phyloP scores from a whole-genome alignment of 2,329 filamentous ascomycete species.

The Pyricularia sp. region DNA sequence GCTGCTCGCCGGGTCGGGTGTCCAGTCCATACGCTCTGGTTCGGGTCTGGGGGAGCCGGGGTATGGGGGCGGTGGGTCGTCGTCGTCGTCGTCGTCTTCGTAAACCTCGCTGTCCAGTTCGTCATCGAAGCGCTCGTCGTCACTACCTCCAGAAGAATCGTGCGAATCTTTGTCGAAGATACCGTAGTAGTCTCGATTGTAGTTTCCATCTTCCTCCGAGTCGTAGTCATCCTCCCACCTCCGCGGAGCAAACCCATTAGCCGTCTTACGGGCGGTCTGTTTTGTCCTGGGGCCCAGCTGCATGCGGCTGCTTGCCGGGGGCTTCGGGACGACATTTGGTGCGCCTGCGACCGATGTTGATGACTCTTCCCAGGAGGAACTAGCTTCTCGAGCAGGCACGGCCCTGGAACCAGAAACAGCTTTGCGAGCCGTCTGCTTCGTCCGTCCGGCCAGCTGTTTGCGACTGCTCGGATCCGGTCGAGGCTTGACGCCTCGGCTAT shows the following conservation, averaged over 20 bases:
- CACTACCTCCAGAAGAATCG: no score
- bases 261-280: background rate
- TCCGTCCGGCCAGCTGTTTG: background rate
- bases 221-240: no score
- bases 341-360: background rate
- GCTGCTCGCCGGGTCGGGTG: background rate
- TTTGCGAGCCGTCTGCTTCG: background rate
- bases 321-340: background rate
- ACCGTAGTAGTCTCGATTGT: no score
- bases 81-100: background rate
- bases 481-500: no score
- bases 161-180: no score
- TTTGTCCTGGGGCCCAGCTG: background rate
- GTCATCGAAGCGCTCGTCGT: background rate
- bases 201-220: background rate
- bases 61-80: background rate
- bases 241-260: no score
- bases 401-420: no score
- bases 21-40: background rate
- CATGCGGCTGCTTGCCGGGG: background rate
- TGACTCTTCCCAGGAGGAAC: background rate
- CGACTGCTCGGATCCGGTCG: background rate
- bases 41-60: slow-evolving; percentile 1
- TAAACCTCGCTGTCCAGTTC: background rate
- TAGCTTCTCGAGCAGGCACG: background rate